A percentile compares a stretch with the other conserved stretches of the same genome.
Conservation (phyloP, 2,329 filamentous ascomycete genomes). For the Aureobasidium sp. region DNA sequence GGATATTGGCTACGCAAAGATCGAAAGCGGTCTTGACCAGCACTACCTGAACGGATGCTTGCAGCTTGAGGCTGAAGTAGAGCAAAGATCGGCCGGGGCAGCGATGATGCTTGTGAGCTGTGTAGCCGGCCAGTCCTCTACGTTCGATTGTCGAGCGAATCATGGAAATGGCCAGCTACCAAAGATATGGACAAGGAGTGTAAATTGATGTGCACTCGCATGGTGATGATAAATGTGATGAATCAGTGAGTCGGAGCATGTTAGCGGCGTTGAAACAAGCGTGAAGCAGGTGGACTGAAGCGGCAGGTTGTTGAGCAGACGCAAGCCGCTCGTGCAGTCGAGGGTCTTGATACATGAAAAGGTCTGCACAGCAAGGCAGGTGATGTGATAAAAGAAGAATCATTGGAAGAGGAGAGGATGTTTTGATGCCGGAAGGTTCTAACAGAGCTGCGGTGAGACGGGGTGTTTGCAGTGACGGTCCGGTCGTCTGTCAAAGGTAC, state of each 20-base stretch:
- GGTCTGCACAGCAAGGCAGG: not conserved
- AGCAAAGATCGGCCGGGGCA: not conserved
- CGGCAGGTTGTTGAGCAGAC: not conserved
- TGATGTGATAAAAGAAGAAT: not conserved
- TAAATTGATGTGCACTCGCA: not conserved
- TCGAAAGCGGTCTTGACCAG: not conserved
- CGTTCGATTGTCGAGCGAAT: not conserved
- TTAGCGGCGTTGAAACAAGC: not conserved
- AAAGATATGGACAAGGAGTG: not conserved
- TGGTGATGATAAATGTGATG: not conserved
- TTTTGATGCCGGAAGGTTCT: not conserved
- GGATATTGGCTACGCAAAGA: not conserved
- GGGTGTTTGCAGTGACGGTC: not conserved
- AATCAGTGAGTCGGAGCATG: not conserved
- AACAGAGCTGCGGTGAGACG: not conserved
- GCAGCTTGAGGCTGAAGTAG: not conserved
- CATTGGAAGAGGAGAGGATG: constrained; percentile 1
- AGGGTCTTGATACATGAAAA: not conserved
- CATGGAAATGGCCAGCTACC: not conserved
- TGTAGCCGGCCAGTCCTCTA: not conserved
- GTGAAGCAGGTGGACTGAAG: not conserved
- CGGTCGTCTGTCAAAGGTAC: constrained; percentile 2
- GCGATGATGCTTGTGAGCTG: not conserved
- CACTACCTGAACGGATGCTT: not conserved
- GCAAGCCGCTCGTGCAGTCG: constrained; percentile 6